Evolutionary conservation across 495 filamentous ascomycete species (phyloP), one percentile per base, ranked within the genome.

Genomic region (Penicillium paradoxum): DNA sequence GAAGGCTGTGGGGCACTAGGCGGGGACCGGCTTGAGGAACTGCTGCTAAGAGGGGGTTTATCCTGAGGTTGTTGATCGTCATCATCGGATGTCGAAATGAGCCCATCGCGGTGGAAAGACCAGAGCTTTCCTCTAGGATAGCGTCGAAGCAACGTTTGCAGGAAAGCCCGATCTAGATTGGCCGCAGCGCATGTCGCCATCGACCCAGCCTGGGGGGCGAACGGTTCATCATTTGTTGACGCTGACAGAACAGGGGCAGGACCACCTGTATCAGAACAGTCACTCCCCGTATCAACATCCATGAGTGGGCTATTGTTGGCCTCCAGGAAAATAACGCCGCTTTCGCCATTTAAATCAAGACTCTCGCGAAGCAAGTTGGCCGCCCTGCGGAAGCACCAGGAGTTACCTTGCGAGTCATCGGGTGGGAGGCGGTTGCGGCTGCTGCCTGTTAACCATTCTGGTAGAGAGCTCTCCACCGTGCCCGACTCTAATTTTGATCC

Each of bases 51-150:
- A 9, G 57, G 56, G 2, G 48, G 54, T 34, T 36, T 57, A 25
- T 62, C 39, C 36, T 67, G 53, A 59, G 67, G 48, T 18, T 58
- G 44, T 11, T 60, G 58, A 7, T 74, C 73, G 41, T 66, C 63
- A 41, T 76, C 73, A 25, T 73, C 72, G 1, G 73, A 77, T 10
- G 69, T 70, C 1, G 71, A 72, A 4, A 77, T 48, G 24, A 66
- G 45, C 1, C 73, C 69, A 45, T 79, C 77, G 3, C 69, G 75
- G 43, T 87, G 83, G 56, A 84, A 84, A 14, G 79, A 81, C 79
- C 83, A 88, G 9, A 89, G 65, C 43, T 82, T 80, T 6, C 85
- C 85, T 42, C 79, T 75, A 6, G 80, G 78, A 58, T 88, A 84
- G 13, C 79, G 72, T 10, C 77, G 74, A 1, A 87, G 64, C 1